Percentiles rank a stretch among this genome's conserved stretches.
These are phyloP conservation scores for Blastomyces emzantsi DNA, from an alignment of 2,329 filamentous ascomycete species.

Conservation along the genomic window DNA sequence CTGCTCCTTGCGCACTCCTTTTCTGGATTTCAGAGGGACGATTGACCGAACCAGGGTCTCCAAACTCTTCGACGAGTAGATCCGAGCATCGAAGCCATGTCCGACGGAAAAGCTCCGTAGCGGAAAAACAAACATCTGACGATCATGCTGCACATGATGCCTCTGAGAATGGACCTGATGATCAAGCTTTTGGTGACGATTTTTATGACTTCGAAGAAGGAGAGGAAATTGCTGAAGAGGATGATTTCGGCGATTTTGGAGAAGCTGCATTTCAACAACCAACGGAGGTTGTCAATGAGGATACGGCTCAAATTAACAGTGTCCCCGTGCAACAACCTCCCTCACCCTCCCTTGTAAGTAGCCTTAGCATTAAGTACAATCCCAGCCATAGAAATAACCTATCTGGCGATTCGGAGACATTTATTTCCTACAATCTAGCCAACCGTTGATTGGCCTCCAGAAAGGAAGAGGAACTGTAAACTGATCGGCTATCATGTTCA, in stretches of 20 bases:
- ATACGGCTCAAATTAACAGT: conserved; percentile 15
- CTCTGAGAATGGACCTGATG: conserved; percentile 36
- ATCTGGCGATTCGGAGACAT: conserved; percentile 1
- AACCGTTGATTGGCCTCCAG: conserved; percentile 13
- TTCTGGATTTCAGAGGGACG: conserved; percentile 39
- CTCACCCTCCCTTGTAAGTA: conserved; percentile 39
- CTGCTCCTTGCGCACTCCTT: conserved; percentile 24
- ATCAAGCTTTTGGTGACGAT: conserved; percentile 55
- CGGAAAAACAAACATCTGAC: conserved; percentile 23
- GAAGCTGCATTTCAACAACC: conserved; percentile 54
- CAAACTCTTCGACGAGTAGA: conserved; percentile 45
- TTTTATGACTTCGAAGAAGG: conserved; percentile 47
- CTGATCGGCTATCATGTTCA: conserved; percentile 17
- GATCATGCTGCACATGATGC: conserved; percentile 52
- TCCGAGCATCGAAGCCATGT: conserved; percentile 35
- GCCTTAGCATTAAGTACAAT: conserved; percentile 13
- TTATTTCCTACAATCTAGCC: conserved; percentile 15
- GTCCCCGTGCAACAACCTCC: conserved; percentile 24
- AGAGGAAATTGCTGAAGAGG: conserved; percentile 42
- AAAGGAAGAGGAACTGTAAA: conserved; percentile 12
- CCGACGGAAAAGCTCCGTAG: conserved; percentile 27
- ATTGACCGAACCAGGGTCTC: conserved; percentile 55
- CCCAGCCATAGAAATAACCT: conserved; percentile 13
- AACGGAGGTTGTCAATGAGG: conserved; percentile 23
- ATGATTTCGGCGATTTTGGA: conserved; percentile 59